Conservation (phyloP, 2,329 filamentous ascomycete species). For the Microsporum ferrugineum region DNA sequence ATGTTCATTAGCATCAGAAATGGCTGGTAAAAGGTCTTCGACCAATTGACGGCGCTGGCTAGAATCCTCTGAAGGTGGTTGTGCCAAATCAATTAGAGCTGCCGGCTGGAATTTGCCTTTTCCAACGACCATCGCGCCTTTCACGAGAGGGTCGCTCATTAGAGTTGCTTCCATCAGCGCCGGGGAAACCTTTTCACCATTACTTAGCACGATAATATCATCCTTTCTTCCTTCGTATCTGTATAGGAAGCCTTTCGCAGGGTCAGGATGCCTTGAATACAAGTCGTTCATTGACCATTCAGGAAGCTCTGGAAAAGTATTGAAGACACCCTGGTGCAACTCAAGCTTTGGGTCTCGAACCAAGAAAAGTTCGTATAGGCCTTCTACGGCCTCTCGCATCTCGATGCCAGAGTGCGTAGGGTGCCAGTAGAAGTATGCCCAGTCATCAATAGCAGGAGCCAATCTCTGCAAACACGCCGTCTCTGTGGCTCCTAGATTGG, state of each 20-base stretch:
- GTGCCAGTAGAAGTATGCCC: conserved; percentile 4
- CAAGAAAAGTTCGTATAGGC: background rate
- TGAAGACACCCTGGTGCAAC: background rate
- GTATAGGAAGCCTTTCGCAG: background rate
- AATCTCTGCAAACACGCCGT: too few relatives aligned
- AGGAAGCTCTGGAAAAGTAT: background rate
- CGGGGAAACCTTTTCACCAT: conserved; percentile 2
- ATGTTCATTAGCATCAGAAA: too few relatives aligned
- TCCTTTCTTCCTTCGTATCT: conserved; percentile 1
- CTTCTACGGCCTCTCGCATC: background rate
- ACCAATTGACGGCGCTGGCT: too few relatives aligned
- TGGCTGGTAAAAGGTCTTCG: too few relatives aligned
- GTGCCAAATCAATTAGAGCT: too few relatives aligned
- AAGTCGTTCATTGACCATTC: background rate
- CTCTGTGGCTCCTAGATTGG: too few relatives aligned
- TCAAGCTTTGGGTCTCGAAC: background rate
- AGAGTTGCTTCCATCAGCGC: background rate
- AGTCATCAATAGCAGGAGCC: background rate
- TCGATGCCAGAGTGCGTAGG: background rate
- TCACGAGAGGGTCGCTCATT: background rate
- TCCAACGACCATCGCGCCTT: too few relatives aligned
- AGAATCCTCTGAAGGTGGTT: too few relatives aligned
- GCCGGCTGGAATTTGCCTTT: too few relatives aligned
- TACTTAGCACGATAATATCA: background rate
- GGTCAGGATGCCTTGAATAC: background rate